Percentiles rank a stretch among this genome's conserved stretches.
Evolutionary conservation across 192 early-diverging fungal genomes (phyloP).

Genomic region (Umbelopsis ramanniana): DNA sequence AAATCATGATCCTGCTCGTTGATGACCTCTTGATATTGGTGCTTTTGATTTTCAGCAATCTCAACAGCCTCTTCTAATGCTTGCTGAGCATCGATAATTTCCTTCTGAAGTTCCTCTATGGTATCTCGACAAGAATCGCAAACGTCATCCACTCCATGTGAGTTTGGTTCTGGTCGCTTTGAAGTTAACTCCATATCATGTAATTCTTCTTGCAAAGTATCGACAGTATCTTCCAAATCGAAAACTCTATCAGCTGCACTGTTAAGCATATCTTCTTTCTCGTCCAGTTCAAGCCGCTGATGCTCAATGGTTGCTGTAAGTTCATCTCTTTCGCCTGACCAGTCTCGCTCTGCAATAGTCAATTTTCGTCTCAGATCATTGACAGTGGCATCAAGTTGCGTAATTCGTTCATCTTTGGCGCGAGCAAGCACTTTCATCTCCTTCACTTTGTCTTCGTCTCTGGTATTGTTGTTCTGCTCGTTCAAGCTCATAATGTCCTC

Average conservation of each 20-base stretch:
- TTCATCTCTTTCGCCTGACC: neutral
- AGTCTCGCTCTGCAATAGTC: neutral
- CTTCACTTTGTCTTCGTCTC: neutral
- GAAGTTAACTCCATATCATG: neutral
- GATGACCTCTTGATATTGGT: slow-evolving; percentile 11
- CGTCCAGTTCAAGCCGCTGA: neutral
- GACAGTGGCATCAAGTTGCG: neutral
- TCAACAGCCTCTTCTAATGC: slow-evolving; percentile 11
- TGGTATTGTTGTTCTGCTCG: neutral
- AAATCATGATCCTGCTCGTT: neutral
- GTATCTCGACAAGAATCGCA: neutral
- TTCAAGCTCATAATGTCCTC: slow-evolving; percentile 14
- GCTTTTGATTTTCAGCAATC: slow-evolving; percentile 2
- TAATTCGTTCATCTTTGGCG: slow-evolving; percentile 14
- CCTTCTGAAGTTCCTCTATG: neutral
- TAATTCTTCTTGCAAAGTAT: slow-evolving; percentile 4
- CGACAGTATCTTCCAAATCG: slow-evolving; percentile 4
- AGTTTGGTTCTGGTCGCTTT: neutral
- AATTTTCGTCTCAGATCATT: neutral
- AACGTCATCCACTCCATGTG: neutral
- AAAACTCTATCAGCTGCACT: slow-evolving; percentile 16
- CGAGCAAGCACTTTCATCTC: slow-evolving; percentile 13
- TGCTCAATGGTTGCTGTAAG: neutral
- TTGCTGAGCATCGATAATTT: neutral
- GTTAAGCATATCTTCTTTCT: slow-evolving; percentile 15